Base-by-base conservation (phyloP, 768 basidiomycete species). In the Collybia nuda region DNA sequence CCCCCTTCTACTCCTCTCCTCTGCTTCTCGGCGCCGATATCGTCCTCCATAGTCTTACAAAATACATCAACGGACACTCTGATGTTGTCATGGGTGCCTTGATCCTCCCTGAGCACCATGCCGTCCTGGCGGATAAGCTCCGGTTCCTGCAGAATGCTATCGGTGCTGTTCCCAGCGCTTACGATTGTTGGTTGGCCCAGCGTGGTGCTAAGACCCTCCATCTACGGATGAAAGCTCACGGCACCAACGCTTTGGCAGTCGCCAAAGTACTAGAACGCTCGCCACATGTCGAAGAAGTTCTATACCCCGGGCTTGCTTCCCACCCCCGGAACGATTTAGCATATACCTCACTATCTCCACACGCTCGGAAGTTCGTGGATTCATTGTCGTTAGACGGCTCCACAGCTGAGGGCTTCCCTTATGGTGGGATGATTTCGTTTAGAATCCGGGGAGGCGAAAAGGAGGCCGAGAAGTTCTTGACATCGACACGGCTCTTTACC, bases 21-120 rank as follows among this genome's bases (percentile, higher is more conserved):
- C 83, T 98, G 28, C 78, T 88, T 49, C 85, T 81, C 22, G 83
- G 88, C 12, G 96, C 93, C 12, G 93, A 96, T 64, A 73, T 97
- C 56, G 90, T 93, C 57, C 54, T 93, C 4, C 93, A 97, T 74
- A 80, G 77, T 19, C 74, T 94, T 37, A 92, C 87, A 0, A 97
- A 98, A 68, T 97, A 96, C 72, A 75, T 96, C 62, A 91, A 93
- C 63, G 96, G 96, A 0, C 95, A 97, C 70, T 89, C 89, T 0
- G 95, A 98, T 64, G 90, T 96, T 63, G 76, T 97, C 60, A 90
- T 94, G 81, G 95, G 95, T 38, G 85, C 86, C 0, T 67, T 88
- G 48, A 83, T 94, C 56, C 77, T 94, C 5, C 84, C 89, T 6
- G 59, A 76, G 0, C 74, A 76, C 46, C 79, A 82, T 48, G 53